A percentile compares a stretch with the other conserved stretches of the same genome.
Conservation (phyloP, 148 eudicot species). For the Rhododendron ovatum region DNA sequence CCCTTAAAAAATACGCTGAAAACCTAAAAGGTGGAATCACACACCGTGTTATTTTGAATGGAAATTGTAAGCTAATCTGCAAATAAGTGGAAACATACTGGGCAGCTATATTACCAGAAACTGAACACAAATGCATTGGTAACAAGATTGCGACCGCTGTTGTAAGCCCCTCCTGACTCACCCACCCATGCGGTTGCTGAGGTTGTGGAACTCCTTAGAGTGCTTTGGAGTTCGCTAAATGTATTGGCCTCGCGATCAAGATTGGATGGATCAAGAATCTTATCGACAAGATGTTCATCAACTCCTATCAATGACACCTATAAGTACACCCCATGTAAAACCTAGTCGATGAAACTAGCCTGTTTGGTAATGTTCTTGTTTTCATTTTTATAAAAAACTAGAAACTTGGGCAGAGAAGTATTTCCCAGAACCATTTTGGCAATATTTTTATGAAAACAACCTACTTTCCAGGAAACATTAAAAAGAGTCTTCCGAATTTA, state of each 20-base stretch:
- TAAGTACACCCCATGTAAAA: neutral
- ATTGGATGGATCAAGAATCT: slow-evolving; percentile 10
- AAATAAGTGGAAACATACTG: neutral
- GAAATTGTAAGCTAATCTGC: neutral
- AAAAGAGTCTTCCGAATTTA: neutral
- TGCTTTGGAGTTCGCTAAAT: slow-evolving; percentile 9
- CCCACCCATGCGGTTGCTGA: slow-evolving; percentile 19
- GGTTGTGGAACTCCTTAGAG: slow-evolving; percentile 5
- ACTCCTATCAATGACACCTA: slow-evolving; percentile 7
- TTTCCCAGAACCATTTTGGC: neutral
- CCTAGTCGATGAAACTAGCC: neutral
- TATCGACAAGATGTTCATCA: slow-evolving; percentile 10
- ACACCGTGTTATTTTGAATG: neutral
- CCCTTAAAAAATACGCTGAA: neutral
- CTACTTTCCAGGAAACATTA: neutral
- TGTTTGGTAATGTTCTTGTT: neutral
- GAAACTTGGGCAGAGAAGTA: neutral
- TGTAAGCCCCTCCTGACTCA: slow-evolving; percentile 23
- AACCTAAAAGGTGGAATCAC: neutral
- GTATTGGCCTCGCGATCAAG: slow-evolving; percentile 10
- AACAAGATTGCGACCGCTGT: slow-evolving; percentile 19
- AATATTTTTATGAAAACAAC: neutral
- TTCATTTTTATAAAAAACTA: neutral
- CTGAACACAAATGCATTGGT: slow-evolving; percentile 20
- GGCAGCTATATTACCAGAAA: slow-evolving; percentile 13